Base-by-base conservation (phyloP, 129 eudicot genomes). In the Flaveria linearis region DNA sequence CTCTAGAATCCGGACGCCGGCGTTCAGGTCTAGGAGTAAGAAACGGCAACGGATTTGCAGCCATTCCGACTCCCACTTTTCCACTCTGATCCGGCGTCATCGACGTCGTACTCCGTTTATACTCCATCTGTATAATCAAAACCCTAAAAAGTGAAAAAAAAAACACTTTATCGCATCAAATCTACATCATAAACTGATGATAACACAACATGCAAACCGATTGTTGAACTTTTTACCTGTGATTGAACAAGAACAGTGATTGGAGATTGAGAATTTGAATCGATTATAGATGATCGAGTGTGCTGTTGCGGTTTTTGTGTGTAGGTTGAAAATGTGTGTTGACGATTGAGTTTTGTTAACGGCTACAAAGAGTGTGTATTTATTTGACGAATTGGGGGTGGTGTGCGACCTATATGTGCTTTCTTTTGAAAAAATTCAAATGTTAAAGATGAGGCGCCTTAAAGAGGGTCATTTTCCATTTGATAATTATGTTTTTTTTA, bases 21-120 rank as follows among this genome's bases (percentile, higher is more conserved):
- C 98, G 74, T 47, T 90, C 97, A 0, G 97, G 98, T 52, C 98
- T 80, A 1, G 98, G 98, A 14, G 98, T 93, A 4, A 81, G 75
- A 75, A 93, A 93, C 46, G 96, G 97, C 30, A 86, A 9, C 49
- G 98, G 98, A 84, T 87, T 88, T 25, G 98, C 89, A n/a, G 78
- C 82, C 81, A 89, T 80, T n/a, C 91, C 88, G 2, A 80, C 49
- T 53, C 93, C 97, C 17, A 77, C 83, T 81, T 89, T 92, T 39
- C 92, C 86, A 4, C 18, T 56, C 15, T 75, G 82, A 68, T 90
- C 95, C 50, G 98, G 98, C n/a, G 96, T 93, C 82, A 90, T 16
- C 26, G 96, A 85, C 70, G 72, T 70, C 72, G 51, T 73, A 47
- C 71, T 60, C 63, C 60, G 71, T 72, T 76, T 75, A 68, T 67